phyloP scores from a whole-genome alignment of 2,329 filamentous ascomycete species.

The Pseudonectria foliicola region DNA sequence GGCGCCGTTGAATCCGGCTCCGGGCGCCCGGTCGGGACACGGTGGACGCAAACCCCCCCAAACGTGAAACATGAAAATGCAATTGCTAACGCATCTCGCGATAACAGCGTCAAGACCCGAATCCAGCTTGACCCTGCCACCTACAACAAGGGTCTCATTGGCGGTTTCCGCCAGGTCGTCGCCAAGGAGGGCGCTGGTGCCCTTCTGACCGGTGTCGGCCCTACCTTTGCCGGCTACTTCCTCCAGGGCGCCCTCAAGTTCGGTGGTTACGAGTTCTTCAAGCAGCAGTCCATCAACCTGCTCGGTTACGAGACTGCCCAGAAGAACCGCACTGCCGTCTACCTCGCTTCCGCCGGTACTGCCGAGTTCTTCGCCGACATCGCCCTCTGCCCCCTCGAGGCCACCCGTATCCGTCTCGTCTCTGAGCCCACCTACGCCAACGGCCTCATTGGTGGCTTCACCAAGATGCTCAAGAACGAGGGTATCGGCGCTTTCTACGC shows the following conservation, averaged over 20 bases:
- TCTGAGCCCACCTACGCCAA: conserved; percentile 79
- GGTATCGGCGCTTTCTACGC: conserved; percentile 83
- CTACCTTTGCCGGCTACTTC: conserved; percentile 86
- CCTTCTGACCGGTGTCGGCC: conserved; percentile 77
- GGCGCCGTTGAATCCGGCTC: conserved; percentile 1
- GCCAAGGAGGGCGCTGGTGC: conserved; percentile 77
- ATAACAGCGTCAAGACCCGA: conserved; percentile 82
- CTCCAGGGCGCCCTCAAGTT: conserved; percentile 91
- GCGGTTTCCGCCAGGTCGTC: conserved; percentile 81
- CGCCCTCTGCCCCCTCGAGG: conserved; percentile 85
- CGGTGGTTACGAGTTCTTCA: conserved; percentile 94
- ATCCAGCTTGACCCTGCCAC: conserved; percentile 86
- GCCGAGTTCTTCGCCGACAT: conserved; percentile 70
- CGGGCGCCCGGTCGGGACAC: too few relatives aligned
- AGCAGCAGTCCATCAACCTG: conserved; percentile 78
- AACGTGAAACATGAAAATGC: background rate
- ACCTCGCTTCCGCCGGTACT: conserved; percentile 61
- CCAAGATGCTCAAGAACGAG: conserved; percentile 77
- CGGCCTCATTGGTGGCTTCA: conserved; percentile 71
- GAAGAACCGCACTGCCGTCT: conserved; percentile 75
- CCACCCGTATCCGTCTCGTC: conserved; percentile 88
- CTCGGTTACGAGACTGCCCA: conserved; percentile 71
- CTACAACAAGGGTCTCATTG: conserved; percentile 83
- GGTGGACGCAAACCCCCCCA: too few relatives aligned
- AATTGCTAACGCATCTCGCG: conserved; percentile 13